phyloP scores from a whole-genome alignment of 345 rosid species.

The Draba incana region DNA sequence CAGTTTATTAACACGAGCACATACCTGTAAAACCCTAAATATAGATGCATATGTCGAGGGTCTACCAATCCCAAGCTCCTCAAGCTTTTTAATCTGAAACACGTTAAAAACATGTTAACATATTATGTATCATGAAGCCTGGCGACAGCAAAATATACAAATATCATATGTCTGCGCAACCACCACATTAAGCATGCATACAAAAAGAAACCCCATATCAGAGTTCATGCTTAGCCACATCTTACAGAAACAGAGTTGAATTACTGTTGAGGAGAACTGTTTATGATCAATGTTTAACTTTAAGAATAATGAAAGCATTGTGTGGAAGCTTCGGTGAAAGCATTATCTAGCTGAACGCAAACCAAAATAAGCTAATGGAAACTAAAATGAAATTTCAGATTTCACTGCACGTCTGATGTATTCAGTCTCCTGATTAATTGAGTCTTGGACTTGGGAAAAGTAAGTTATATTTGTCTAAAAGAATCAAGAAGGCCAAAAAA shows the following conservation, averaged over 20 bases:
- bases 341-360: slow-evolving; percentile 6
- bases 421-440: not conserved
- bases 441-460: not conserved
- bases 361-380: slow-evolving; percentile 23
- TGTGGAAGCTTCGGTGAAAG: no score
- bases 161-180: slow-evolving; percentile 4
- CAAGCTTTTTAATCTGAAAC: slow-evolving; percentile 85
- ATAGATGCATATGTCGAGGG: slow-evolving; percentile 97
- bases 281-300: slow-evolving; percentile 23
- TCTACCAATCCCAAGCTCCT: slow-evolving; percentile 99
- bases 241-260: slow-evolving; percentile 15
- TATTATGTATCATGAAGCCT: slow-evolving; percentile 6
- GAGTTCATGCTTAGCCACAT: slow-evolving; percentile 15
- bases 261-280: slow-evolving; percentile 12
- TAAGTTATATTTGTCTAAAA: not conserved
- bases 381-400: slow-evolving; percentile 3
- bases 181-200: slow-evolving; percentile 27
- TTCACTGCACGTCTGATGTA: slow-evolving; percentile 13
- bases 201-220: not conserved
- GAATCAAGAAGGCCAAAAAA: slow-evolving; percentile 9
- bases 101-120: slow-evolving; percentile 32
- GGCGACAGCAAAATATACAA: slow-evolving; percentile 10
- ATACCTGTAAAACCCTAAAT: slow-evolving; percentile 84
- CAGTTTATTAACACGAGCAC: slow-evolving; percentile 11
- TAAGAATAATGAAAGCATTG: slow-evolving; percentile 23